phyloP scores from a whole-genome alignment of 345 rosid species.

The Boechera retrofracta region DNA sequence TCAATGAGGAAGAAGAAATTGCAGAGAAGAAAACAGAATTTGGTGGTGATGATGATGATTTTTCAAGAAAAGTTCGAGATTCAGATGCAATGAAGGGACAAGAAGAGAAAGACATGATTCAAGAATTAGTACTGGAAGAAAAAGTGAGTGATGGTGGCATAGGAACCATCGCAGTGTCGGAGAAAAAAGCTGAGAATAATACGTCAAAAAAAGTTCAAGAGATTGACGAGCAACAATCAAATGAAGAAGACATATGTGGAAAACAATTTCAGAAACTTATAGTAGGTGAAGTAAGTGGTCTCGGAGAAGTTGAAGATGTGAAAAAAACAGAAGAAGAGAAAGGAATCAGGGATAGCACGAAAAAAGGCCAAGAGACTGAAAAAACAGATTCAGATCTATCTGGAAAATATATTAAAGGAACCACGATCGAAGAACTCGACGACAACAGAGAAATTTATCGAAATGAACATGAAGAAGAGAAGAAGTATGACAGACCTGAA shows the following conservation, averaged over 20 bases:
- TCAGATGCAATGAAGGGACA: constrained; percentile 9
- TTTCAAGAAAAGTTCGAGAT: background rate
- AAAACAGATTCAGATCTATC: background rate
- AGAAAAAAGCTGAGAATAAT: constrained; percentile 4
- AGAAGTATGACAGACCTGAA: constrained; percentile 10
- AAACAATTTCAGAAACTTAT: constrained; percentile 6
- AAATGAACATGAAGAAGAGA: constrained; percentile 16
- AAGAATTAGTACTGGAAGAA: constrained; percentile 8
- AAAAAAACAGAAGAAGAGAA: constrained; percentile 4
- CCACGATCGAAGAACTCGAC: background rate
- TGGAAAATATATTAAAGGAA: constrained; percentile 1
- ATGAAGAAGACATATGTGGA: constrained; percentile 9
- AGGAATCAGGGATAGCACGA: background rate
- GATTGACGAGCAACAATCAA: background rate
- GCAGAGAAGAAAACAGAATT: constrained; percentile 22
- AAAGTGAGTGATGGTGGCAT: constrained; percentile 14
- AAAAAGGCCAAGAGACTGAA: background rate
- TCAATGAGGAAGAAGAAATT: constrained; percentile 5
- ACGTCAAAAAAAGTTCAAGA: constrained; percentile 10
- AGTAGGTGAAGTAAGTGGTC: constrained; percentile 19
- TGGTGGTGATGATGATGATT: constrained; percentile 24
- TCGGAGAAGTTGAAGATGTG: constrained; percentile 17
- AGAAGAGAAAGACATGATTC: constrained; percentile 11
- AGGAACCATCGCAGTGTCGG: background rate
- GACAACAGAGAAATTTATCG: constrained; percentile 2